Base-by-base conservation (phyloP, 1,284 basidiomycete genomes). In the Chondrostereum purpureum region DNA sequence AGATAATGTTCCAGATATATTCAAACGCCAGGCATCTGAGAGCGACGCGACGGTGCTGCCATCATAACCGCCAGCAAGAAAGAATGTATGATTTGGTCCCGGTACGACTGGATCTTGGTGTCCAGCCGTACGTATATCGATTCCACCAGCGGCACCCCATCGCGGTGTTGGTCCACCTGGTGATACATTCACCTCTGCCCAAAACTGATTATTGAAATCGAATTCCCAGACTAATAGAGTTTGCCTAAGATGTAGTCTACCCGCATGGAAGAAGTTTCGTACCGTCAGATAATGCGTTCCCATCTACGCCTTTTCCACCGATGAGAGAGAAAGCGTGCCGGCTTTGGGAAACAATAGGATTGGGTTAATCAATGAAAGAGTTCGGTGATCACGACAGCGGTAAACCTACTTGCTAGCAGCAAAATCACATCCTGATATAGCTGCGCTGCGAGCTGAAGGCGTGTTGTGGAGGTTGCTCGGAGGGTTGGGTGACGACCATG, bases 341-440 rank as follows among this genome's bases (percentile, higher is more conserved):
- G 58, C 84, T 87, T 50, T 19, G 39, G 20, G 47, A 27, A 44
- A 40, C 37, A n/a, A n/a, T 49, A 50, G 40, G 45, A 27, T 41
- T 19, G 40, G 10, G 13, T 20, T 46, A 47, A 42, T 21, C 43
- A 40, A 46, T 17, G 40, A 24, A 45, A 44, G 20, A 34, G 38
- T 24, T 34, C 46, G 31, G 16, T n/a, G n/a, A n/a, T n/a, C n/a
- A n/a, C n/a, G n/a, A n/a, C n/a, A n/a, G n/a, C n/a, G n/a, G n/a
- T n/a, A n/a, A 37, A 73, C 83, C 53, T 49, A 86, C 85, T 87
- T 83, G 80, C 80, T 88, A 12, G 83, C 82, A 43, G 83, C 86
- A 53, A 75, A 75, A 64, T 89, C 86, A 38, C 68, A 63, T 5
- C 82, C 87, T 40, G 72, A 66, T 24, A 85, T 58, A 23, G 80